These are phyloP conservation scores for Schizochytrium sp. DNA, from an alignment of 108 stramenopile species.

Conservation along the genomic window DNA sequence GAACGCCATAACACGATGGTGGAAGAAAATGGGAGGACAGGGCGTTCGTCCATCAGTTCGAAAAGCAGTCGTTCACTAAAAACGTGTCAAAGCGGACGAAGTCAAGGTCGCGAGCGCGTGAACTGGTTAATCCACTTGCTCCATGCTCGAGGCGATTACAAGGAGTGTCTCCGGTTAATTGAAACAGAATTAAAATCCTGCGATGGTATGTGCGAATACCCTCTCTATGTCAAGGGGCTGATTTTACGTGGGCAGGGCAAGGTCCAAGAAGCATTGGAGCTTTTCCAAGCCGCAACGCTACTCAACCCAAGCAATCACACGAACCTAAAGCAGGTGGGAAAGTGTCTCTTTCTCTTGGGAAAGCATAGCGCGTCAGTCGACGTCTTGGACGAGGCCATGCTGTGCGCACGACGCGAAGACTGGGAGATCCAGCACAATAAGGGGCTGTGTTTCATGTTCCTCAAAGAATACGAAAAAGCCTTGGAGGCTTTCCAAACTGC, in stretches of 20 bases:
- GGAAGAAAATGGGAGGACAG: no score
- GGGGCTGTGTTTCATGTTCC: constrained; percentile 44
- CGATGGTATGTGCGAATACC: constrained; percentile 39
- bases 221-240: constrained; percentile 47
- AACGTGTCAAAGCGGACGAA: not conserved
- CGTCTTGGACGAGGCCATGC: constrained; percentile 45
- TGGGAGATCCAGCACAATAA: constrained; percentile 58
- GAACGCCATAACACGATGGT: no score
- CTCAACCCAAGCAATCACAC: constrained; percentile 42
- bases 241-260: constrained; percentile 44
- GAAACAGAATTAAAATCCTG: constrained; percentile 37
- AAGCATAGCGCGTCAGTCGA: constrained; percentile 42
- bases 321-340: constrained; percentile 58
- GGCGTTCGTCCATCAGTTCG: no score
- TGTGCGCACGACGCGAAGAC: constrained; percentile 37
- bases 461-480: constrained; percentile 45
- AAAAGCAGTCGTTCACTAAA: no score
- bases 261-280: constrained; percentile 42
- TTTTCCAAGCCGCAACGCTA: constrained; percentile 56
- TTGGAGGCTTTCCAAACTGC: constrained; percentile 44
- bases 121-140: constrained; percentile 46
- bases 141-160: constrained; percentile 29
- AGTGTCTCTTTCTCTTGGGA: constrained; percentile 29
- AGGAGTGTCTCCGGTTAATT: constrained; percentile 36
- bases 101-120: not conserved